Evolutionary conservation across 2,329 filamentous ascomycete species (phyloP).

Genomic region (Mycosphaerella sp.): DNA sequence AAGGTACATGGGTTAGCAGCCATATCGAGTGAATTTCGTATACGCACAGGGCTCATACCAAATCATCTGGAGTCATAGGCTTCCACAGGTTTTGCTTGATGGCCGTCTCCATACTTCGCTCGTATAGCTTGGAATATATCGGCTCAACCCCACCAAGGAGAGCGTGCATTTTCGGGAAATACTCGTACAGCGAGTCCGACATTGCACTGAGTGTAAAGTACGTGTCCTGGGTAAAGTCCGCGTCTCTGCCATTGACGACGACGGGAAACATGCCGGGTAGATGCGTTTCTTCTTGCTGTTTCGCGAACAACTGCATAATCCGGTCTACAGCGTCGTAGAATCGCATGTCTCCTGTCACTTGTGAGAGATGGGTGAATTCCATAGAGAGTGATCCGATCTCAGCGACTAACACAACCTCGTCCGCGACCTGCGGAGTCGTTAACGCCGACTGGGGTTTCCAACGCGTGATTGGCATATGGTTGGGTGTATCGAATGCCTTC

Average conservation of each 20-base stretch:
- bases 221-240: constrained; percentile 38
- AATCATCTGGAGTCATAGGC: constrained; percentile 43
- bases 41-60: constrained; percentile 1
- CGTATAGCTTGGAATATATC: constrained; percentile 51
- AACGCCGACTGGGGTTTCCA: constrained; percentile 39
- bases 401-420: constrained; percentile 39
- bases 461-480: constrained; percentile 41
- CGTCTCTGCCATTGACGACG: constrained; percentile 37
- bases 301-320: constrained; percentile 38
- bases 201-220: constrained; percentile 35
- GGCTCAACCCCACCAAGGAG: constrained; percentile 43
- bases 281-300: constrained; percentile 39
- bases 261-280: constrained; percentile 46
- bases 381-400: constrained; percentile 44
- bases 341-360: constrained; percentile 40
- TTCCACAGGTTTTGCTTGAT: constrained; percentile 44
- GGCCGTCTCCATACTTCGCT: constrained; percentile 42
- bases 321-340: constrained; percentile 44
- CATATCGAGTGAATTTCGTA: too few species aligned
- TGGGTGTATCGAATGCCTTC: constrained; percentile 44
- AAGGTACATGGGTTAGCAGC: too few species aligned
- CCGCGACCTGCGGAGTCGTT: constrained; percentile 36
- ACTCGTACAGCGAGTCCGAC: constrained; percentile 36
- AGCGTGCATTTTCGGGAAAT: constrained; percentile 45
- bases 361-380: constrained; percentile 45